phyloP scores from a whole-genome alignment of 2,329 filamentous ascomycete genomes.

The Monosporascus sp. region DNA sequence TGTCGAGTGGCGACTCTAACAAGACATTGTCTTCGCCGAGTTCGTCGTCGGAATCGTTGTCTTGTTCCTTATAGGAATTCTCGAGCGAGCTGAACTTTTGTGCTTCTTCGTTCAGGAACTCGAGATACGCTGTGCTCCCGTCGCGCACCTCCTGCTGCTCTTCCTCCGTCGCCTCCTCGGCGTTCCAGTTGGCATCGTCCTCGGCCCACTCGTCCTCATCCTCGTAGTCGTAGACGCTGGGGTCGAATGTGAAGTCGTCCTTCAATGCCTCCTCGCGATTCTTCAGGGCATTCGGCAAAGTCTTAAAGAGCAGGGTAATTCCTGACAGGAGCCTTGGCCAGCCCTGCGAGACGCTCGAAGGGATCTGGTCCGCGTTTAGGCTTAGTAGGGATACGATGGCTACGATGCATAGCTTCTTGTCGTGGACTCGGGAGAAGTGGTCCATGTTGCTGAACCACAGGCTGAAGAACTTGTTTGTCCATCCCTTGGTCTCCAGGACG shows the following conservation, averaged over 20 bases:
- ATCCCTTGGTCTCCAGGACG: slow-evolving; percentile 82
- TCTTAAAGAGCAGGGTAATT: slow-evolving; percentile 86
- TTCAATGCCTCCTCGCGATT: slow-evolving; percentile 89
- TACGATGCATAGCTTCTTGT: slow-evolving; percentile 97
- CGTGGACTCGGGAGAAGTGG: slow-evolving; percentile 86
- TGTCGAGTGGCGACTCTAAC: slow-evolving; percentile 90
- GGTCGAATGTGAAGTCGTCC: slow-evolving; percentile 74
- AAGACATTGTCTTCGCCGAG: slow-evolving; percentile 89
- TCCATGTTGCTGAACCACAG: slow-evolving; percentile 97
- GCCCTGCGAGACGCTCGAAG: slow-evolving; percentile 85
- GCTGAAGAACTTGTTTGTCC: slow-evolving; percentile 99
- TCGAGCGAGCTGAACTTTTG: slow-evolving; percentile 73
- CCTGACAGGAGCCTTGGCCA: slow-evolving; percentile 89
- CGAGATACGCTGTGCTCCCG: slow-evolving; percentile 88
- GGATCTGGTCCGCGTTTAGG: slow-evolving; percentile 74
- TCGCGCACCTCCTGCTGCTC: slow-evolving; percentile 67
- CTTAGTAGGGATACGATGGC: slow-evolving; percentile 84
- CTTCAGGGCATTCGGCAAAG: slow-evolving; percentile 79
- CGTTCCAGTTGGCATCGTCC: slow-evolving; percentile 76
- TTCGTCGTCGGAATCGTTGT: slow-evolving; percentile 75
- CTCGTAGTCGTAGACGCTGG: slow-evolving; percentile 54
- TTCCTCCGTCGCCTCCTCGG: slow-evolving; percentile 66
- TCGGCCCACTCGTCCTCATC: slow-evolving; percentile 79
- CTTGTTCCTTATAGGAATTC: slow-evolving; percentile 29
- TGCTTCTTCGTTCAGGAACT: slow-evolving; percentile 93